Evolutionary conservation across 1,284 basidiomycete genomes (phyloP).

Genomic region (Heterobasidion irregulare): DNA sequence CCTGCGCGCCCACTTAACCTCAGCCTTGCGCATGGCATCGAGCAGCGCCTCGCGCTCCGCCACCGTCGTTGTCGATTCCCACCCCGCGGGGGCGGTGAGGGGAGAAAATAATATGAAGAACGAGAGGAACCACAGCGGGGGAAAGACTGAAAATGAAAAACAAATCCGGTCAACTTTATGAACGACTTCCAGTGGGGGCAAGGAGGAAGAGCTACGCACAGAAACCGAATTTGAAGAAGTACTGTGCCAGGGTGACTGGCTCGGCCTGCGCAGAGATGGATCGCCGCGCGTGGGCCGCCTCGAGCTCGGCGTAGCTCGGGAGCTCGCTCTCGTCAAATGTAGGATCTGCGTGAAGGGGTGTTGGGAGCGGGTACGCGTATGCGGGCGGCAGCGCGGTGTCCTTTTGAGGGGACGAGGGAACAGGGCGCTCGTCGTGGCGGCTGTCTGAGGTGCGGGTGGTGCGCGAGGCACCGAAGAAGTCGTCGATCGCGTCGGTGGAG

Average conservation of each 20-base stretch:
- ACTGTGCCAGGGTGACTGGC: slow-evolving; percentile 23
- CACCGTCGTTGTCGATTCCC: slow-evolving; percentile 5
- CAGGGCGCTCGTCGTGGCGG: slow-evolving; percentile 16
- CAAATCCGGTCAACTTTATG: too few species aligned
- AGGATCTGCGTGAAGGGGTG: neutral
- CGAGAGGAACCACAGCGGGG: slow-evolving; percentile 8
- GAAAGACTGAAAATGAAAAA: slow-evolving; percentile 4
- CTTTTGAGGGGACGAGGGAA: slow-evolving; percentile 4
- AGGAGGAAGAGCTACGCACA: slow-evolving; percentile 12
- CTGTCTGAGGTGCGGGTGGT: slow-evolving; percentile 18
- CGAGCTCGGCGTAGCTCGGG: neutral
- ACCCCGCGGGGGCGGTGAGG: slow-evolving; percentile 4
- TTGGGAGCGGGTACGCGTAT: slow-evolving; percentile 12
- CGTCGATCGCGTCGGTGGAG: slow-evolving; percentile 17
- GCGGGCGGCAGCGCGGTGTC: slow-evolving; percentile 14
- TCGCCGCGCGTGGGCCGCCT: slow-evolving; percentile 11
- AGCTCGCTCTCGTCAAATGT: neutral
- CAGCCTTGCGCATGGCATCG: slow-evolving; percentile 1
- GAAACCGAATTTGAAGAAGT: slow-evolving; percentile 25
- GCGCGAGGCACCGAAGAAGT: slow-evolving; percentile 18
- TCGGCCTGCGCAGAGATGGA: slow-evolving; percentile 17
- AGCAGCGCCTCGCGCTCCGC: slow-evolving; percentile 3
- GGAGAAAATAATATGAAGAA: slow-evolving; percentile 3
- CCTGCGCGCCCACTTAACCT: slow-evolving; percentile 1
- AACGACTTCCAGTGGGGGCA: too few species aligned